Evolutionary conservation across 495 filamentous ascomycete species (phyloP).

Genomic region (Lasiosphaeria miniovina): DNA sequence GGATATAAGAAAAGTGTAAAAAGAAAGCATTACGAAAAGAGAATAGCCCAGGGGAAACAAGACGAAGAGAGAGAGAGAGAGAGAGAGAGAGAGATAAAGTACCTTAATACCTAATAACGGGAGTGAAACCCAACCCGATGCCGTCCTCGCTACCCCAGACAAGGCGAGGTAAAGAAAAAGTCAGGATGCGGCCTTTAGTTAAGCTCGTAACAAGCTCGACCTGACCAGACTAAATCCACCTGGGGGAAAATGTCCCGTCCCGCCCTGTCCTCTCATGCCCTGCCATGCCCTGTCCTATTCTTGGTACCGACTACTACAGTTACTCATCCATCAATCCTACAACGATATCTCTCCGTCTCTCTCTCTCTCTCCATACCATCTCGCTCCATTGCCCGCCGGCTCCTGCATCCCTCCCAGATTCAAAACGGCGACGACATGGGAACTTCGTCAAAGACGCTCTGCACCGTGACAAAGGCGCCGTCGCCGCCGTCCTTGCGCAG

Average conservation of each 20-base stretch:
- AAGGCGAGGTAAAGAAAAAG: no score
- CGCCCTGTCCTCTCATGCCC: no score
- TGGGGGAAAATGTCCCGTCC: no score
- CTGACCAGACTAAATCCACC: no score
- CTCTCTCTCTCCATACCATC: neutral
- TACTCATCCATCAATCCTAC: no score
- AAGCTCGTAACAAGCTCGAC: no score
- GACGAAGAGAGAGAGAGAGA: neutral
- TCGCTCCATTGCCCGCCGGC: neutral
- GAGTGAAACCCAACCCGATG: neutral
- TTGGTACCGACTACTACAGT: no score
- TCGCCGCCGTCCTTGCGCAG: constrained; percentile 78
- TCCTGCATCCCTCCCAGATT: neutral
- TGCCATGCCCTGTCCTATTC: no score
- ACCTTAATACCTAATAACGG: neutral
- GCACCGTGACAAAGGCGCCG: constrained; percentile 84
- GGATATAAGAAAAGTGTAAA: no score
- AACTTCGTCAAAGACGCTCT: constrained; percentile 56
- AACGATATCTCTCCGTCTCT: neutral
- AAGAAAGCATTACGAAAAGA: no score
- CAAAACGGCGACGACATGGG: constrained; percentile 23
- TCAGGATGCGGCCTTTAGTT: no score
- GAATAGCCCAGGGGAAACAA: neutral
- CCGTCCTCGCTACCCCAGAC: neutral
- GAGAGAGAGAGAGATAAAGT: neutral